Base-by-base conservation (phyloP, 129 eudicot species). In the Escallonia rubra region DNA sequence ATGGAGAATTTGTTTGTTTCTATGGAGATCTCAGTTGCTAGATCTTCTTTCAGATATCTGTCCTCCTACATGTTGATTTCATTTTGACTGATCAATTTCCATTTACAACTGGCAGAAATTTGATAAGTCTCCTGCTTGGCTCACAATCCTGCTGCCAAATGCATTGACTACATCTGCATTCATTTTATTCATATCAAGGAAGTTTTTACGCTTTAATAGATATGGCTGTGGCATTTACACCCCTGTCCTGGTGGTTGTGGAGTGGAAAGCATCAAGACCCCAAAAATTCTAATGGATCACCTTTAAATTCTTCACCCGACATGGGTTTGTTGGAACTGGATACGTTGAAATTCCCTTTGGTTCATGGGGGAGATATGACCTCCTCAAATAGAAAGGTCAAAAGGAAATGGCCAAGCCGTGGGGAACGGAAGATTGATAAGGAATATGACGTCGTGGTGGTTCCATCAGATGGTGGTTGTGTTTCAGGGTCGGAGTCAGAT, bases 161-260 rank as follows among this genome's bases (percentile, higher is more conserved):
- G 41, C 6, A 45, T 57, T 57, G 16, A 46, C 39, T 62, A 23
- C 11, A 41, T 53, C 5, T 39, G 23, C 49, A 14, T 51, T 60
- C 67, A 64, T 11, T 58, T 47, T 50, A 8, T 52, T 43, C 62
- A 23, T 65, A 65, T 64, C 42, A 10, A 41, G 34, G 39, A 52
- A 44, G 65, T 14, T 42, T 13, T 7, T 16, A 7, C 44, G 72
- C 46, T n/a, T 58, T 60, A 70, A 70, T 53, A 74, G 63, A 67
- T 60, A 88, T 88, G 96, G 83, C 96, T 3, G 74, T 85, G 48
- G 80, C 85, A 11, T 80, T 85, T 50, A 60, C 90, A 42, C 79
- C 70, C 64, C 63, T 85, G 10, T 76, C 91, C 11, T 85, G 88
- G 91, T 85, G 88, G 96, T 67, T 79, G 74, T 82, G 91, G 86